A percentile compares a stretch with the other conserved stretches of the same genome.
These are phyloP conservation scores for Phyllosticta citribraziliensis DNA, from an alignment of 2,329 filamentous ascomycete genomes.

Conservation along the genomic window DNA sequence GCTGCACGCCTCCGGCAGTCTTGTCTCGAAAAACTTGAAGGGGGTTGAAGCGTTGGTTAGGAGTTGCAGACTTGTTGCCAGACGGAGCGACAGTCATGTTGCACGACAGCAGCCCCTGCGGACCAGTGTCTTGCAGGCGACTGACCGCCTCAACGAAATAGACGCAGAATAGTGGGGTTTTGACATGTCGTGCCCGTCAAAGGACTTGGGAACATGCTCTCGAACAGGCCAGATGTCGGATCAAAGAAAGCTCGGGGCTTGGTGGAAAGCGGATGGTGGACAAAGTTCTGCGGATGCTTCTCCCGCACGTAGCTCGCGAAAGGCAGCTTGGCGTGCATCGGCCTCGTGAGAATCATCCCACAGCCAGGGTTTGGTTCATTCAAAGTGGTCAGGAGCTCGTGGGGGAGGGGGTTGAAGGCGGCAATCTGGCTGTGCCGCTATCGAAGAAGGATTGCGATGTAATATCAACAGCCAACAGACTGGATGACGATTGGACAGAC, in stretches of 20 bases:
- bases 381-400: neutral
- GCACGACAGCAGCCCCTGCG: slow-evolving; percentile 4
- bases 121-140: neutral
- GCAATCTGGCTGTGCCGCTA: neutral
- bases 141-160: slow-evolving; percentile 5
- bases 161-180: slow-evolving; percentile 1
- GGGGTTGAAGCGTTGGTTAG: neutral
- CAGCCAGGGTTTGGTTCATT: neutral
- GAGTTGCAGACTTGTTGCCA: slow-evolving; percentile 6
- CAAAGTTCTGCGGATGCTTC: neutral
- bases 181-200: neutral
- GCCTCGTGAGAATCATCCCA: neutral
- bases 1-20: slow-evolving; percentile 4
- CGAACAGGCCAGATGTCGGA: neutral
- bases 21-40: neutral
- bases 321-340: neutral
- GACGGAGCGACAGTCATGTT: neutral
- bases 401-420: neutral
- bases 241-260: neutral
- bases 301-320: neutral
- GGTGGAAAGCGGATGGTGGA: neutral
- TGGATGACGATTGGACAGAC: neutral
- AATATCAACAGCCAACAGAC: neutral
- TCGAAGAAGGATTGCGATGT: neutral
- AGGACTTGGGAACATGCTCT: neutral